Base-by-base conservation (phyloP, 2,329 filamentous ascomycete species). In the Beauveria medogensis region DNA sequence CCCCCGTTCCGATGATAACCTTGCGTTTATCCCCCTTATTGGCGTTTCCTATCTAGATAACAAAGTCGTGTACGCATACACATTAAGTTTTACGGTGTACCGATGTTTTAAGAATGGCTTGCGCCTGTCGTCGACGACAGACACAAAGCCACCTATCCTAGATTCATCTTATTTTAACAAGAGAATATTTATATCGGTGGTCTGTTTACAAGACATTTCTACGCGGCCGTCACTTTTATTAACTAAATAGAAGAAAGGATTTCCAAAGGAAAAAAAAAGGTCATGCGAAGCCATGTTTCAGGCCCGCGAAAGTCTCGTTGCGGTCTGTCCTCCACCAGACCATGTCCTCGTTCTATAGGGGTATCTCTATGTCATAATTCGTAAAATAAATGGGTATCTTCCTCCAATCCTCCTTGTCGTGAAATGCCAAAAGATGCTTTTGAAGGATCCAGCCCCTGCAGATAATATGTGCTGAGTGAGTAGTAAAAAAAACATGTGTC, bases 351-450 rank as follows among this genome's bases (percentile, higher is more conserved):
- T 30, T 60, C n/a, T 60, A 28, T 50, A 3, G 28, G 58, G 52
- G 53, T 61, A 61, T 61, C 59, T 61, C 59, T 55, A 61, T 41
- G 37, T 60, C 59, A 46, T 61, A 57, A 61, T 22, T 51, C 44
- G n/a, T 48, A 50, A 55, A 55, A 43, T 30, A 55, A 61, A 61
- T 34, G 59, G 59, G 59, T 61, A 61, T 61, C 52, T 37, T 55
- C 50, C 43, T 54, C 48, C 50, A 14, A 9, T 46, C 57, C 57
- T 60, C 41, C 48, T 10, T 41, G 50, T 48, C 50, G 57, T 60
- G 18, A 56, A 55, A 52, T 5, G 22, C 22, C 16, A 55, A 37
- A 16, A 50, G 9, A 47, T 41, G 41, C 26, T 28, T 47, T 28
- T 28, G 28, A 24, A 28, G 57, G 50, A 37, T 60, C 57, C 57